These are phyloP conservation scores for Candida sp. DNA, from an alignment of 1,139 yeast genomes.

Conservation along the genomic window DNA sequence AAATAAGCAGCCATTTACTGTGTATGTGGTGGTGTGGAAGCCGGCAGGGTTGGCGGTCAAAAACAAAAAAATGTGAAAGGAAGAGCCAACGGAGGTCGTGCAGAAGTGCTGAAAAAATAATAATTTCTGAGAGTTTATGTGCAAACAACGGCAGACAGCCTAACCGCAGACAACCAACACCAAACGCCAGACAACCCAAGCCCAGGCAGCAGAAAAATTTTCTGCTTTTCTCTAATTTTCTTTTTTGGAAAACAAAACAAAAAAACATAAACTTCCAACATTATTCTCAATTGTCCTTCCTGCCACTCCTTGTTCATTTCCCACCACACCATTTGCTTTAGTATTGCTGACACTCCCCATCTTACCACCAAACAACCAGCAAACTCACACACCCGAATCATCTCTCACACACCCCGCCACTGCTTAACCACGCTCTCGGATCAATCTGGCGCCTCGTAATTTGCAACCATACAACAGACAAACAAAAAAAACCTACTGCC, in stretches of 20 bases:
- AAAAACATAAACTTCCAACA: background rate
- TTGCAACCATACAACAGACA: constrained; percentile 1
- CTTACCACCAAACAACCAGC: background rate
- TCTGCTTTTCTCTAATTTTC: background rate
- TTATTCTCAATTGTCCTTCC: background rate
- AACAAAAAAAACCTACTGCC: background rate
- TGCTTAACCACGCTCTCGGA: background rate
- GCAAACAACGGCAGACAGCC: background rate
- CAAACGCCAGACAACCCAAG: background rate
- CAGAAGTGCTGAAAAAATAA: background rate
- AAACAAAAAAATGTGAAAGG: too few relatives aligned
- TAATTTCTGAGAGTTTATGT: background rate
- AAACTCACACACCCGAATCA: background rate
- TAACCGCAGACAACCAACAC: background rate
- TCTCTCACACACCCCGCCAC: background rate
- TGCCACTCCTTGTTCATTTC: too few relatives aligned
- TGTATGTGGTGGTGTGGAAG: too few relatives aligned
- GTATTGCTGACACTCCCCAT: too few relatives aligned
- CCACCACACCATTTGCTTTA: too few relatives aligned
- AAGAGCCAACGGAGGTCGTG: background rate
- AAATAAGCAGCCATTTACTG: background rate
- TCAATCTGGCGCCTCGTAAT: background rate
- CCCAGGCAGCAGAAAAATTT: background rate
- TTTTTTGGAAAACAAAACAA: background rate
- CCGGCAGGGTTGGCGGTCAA: too few relatives aligned